A percentile compares a stretch with the other conserved stretches of the same genome.
Evolutionary conservation across 805 yeast genomes (phyloP).

Genomic region (Teunomyces panamensis): DNA sequence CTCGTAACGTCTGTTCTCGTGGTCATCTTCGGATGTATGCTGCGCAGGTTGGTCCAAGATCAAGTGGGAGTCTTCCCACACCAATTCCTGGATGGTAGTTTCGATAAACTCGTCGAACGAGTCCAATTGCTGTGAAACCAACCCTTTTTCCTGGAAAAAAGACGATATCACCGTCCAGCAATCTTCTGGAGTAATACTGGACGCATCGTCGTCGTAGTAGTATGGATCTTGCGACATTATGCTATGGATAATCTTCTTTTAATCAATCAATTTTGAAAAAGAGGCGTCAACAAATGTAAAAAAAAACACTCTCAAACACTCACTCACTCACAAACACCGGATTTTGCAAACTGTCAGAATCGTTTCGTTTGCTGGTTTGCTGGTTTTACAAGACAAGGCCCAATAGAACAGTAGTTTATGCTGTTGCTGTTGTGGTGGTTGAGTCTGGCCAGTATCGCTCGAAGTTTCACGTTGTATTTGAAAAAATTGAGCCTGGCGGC

Average conservation of each 20-base stretch:
- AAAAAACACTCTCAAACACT: background rate
- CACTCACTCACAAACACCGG: background rate
- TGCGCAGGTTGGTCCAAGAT: slow-evolving; percentile 98
- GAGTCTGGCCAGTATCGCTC: background rate
- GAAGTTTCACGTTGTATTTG: background rate
- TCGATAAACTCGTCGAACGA: slow-evolving; percentile 98
- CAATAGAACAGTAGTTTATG: background rate
- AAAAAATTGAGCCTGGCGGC: background rate
- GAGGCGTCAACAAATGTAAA: background rate
- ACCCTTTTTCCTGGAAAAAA: slow-evolving; percentile 92
- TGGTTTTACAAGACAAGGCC: too few species aligned
- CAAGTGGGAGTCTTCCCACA: slow-evolving; percentile 90
- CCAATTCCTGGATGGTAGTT: slow-evolving; percentile 93
- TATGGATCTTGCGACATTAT: slow-evolving; percentile 53
- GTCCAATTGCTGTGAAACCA: slow-evolving; percentile 96
- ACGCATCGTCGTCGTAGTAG: slow-evolving; percentile 65
- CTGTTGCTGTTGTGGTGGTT: background rate
- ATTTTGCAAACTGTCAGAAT: too few species aligned
- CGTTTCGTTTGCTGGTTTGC: too few species aligned
- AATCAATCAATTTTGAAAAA: background rate
- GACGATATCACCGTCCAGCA: slow-evolving; percentile 98
- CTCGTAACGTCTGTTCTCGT: slow-evolving; percentile 88
- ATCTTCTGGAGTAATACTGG: slow-evolving; percentile 86
- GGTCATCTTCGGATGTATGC: slow-evolving; percentile 87
- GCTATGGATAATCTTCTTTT: slow-evolving; percentile 3